Percentiles rank a stretch among this genome's conserved stretches.
Conservation (phyloP, 352 stramenopile species). For the Blastocystis sp. region DNA sequence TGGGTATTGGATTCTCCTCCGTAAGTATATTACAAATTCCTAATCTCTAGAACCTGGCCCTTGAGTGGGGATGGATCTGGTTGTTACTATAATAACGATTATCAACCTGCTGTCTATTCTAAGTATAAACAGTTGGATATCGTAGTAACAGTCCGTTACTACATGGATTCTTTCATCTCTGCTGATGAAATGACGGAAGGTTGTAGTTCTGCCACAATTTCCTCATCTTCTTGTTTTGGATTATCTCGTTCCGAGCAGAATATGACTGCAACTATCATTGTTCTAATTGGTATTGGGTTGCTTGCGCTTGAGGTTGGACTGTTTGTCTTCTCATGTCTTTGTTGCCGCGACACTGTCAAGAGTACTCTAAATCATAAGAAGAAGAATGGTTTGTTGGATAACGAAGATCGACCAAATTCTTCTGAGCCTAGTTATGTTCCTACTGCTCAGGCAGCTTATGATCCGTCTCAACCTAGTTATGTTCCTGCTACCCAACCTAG, state of each 20-base stretch:
- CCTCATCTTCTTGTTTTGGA: conserved; percentile 36
- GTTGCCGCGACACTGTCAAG: not conserved
- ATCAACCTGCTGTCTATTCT: not conserved
- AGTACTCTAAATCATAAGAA: not conserved
- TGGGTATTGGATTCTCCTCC: conserved; percentile 26
- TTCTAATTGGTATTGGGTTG: not conserved
- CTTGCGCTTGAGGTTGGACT: not conserved
- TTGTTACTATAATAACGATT: conserved; percentile 42
- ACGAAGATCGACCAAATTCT: not conserved
- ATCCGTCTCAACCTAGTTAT: not conserved
- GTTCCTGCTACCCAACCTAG: not conserved
- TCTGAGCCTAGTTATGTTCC: not conserved
- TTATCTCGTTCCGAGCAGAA: conserved; percentile 34
- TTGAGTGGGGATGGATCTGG: not conserved
- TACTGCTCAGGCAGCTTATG: not conserved
- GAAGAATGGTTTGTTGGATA: not conserved
- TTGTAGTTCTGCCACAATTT: not conserved
- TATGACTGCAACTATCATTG: not conserved
- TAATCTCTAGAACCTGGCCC: not conserved
- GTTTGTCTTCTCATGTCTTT: not conserved
- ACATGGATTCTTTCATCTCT: conserved; percentile 30
- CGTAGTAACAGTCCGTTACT: not conserved
- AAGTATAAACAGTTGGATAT: not conserved
- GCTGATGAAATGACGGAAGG: conserved; percentile 31
- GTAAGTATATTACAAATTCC: not conserved